These are phyloP conservation scores for Aspergillus wentii DNA, from an alignment of 495 filamentous ascomycete genomes.

Conservation along the genomic window DNA sequence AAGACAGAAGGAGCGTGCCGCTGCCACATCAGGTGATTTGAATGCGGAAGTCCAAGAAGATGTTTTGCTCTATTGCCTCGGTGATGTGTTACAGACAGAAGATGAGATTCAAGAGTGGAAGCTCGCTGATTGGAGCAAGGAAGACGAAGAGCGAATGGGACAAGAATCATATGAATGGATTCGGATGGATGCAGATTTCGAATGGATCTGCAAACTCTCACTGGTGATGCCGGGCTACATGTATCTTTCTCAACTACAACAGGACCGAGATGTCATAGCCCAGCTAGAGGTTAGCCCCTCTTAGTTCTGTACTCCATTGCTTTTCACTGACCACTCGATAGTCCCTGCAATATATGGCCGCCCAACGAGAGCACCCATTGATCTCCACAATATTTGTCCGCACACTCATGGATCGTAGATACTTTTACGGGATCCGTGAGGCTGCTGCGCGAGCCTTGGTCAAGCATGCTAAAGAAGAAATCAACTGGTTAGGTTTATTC, in stretches of 20 bases:
- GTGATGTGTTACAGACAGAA: conserved; percentile 78
- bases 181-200: conserved; percentile 94
- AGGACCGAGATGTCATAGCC: conserved; percentile 93
- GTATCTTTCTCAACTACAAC: conserved; percentile 94
- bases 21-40: conserved; percentile 57
- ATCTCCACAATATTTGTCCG: conserved; percentile 81
- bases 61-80: conserved; percentile 83
- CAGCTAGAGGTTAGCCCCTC: conserved; percentile 67
- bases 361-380: conserved; percentile 60
- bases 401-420: conserved; percentile 85
- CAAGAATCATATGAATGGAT: conserved; percentile 98
- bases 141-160: conserved; percentile 84
- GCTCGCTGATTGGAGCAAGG: conserved; percentile 79
- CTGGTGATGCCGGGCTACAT: conserved; percentile 88
- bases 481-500: conserved; percentile 73
- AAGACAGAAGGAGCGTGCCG: conserved; percentile 72
- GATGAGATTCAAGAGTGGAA: conserved; percentile 82
- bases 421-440: conserved; percentile 87
- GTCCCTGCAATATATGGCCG: conserved; percentile 58
- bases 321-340: conserved; percentile 16
- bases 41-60: conserved; percentile 72
- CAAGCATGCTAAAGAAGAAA: conserved; percentile 62
- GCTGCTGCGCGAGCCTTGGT: conserved; percentile 72
- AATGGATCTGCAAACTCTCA: conserved; percentile 84
- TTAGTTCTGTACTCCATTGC: neutral